Evolutionary conservation across 305 asterid genomes (phyloP).

Genomic region (Withania somnifera): DNA sequence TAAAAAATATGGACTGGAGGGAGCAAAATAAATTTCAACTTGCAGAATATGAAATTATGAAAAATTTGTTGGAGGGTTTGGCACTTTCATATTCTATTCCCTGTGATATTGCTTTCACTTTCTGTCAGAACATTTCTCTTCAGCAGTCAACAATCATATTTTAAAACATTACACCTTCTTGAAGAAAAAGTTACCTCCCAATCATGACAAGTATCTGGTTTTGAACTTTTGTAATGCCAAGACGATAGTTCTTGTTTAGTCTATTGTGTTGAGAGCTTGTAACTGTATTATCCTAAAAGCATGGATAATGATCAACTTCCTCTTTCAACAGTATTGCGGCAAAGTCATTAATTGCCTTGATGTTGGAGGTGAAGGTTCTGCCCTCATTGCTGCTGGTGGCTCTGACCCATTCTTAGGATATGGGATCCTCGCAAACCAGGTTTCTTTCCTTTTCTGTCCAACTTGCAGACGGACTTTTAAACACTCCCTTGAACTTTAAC

Average conservation of each 20-base stretch:
- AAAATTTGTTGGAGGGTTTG: neutral
- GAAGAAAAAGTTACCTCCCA: neutral
- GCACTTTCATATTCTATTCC: neutral
- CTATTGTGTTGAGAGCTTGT: neutral
- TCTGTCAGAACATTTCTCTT: neutral
- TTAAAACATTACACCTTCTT: neutral
- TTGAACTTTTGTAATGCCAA: neutral
- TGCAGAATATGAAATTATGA: neutral
- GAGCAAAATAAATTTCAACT: neutral
- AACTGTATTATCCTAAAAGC: neutral
- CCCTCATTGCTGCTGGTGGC: conserved; percentile 78
- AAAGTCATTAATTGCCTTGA: conserved; percentile 77
- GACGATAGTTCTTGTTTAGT: neutral
- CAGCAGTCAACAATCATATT: neutral
- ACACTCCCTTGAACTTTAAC: neutral
- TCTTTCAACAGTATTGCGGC: conserved; percentile 45
- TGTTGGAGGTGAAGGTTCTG: conserved; percentile 63
- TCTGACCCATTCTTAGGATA: conserved; percentile 73
- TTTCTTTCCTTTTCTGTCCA: conserved; percentile 13
- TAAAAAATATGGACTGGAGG: neutral
- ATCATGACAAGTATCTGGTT: neutral
- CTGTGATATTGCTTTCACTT: neutral
- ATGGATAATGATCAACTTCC: conserved; percentile 1
- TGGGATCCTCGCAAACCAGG: conserved; percentile 99
- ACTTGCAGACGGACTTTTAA: neutral